Base-by-base conservation (phyloP, 257 asterid genomes). In the Nicotiana tomentosiformis region DNA sequence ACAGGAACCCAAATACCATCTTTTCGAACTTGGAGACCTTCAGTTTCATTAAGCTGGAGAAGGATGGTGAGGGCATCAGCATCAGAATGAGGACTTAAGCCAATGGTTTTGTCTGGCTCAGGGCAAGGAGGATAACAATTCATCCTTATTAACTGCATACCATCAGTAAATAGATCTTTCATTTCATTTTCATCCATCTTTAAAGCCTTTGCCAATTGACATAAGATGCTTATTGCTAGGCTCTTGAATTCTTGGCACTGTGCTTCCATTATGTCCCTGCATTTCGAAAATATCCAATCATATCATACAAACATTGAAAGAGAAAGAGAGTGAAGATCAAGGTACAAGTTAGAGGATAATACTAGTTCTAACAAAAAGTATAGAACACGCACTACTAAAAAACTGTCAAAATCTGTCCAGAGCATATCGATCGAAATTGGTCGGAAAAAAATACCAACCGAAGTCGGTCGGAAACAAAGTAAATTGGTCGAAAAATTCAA, bases 71-170 rank as follows among this genome's bases (percentile, higher is more conserved):
- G 86, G 4, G 88, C 94, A 32, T 4, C 57, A 4, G 89, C 32
- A 70, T 90, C 93, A 4, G 94, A 84, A 61, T 90, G 95, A 2
- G 93, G 85, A 23, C 79, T 70, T 5, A 90, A 89, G 10, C 95
- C 95, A 0, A 87, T 86, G 8, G 86, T 91, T 0, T 84, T 86
- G 82, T 91, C 90, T n/a, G 95, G 92, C 49, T 86, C 87, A 0
- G 93, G 92, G 61, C 93, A 91, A 1, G 91, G 91, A 0, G 95
- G 94, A 7, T 91, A 90, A 60, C 90, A 89, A 74, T 90, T 90
- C 91, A 91, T 87, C 35, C 92, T 66, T 83, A 91, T 90, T 16
- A 86, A 20, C 56, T 91, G 93, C 51, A 88, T 83, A 15, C 93
- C 93, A 35, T 88, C 88, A 3, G n/a, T 17, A 55, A 86, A 88